Base-by-base conservation (phyloP, 768 basidiomycete species). In the Russula virescens region DNA sequence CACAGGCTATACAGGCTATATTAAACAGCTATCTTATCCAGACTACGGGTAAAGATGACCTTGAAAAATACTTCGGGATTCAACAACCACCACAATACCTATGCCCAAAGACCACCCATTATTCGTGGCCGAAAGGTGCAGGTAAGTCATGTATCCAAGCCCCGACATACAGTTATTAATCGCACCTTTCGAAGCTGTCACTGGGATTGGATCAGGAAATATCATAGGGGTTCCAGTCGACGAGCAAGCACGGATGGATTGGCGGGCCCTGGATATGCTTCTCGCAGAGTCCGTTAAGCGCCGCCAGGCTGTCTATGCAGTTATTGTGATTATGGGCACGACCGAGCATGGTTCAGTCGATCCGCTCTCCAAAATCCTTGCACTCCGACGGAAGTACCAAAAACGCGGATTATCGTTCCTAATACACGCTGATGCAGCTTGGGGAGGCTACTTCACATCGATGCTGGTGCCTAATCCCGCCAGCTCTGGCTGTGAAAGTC, bases 91-190 rank as follows among this genome's bases (percentile, higher is more conserved):
- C 72, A 23, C 65, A 63, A 34, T 74, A 73, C 49, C 49, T 75
- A 9, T 66, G 73, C n/a, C 61, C 72, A 1, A 69, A 59, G 45
- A 75, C 77, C 7, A 73, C 71, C 19, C 78, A 80, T 66, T 79
- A 78, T 56, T 80, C 79, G 1, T 81, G 80, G 80, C 78, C 78
- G 16, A 81, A 81, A 67, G 73, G 73, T 21, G 75, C 77, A 25
- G 76, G 79, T 79, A 62, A 53, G 73, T 69, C 40, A 25, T 26
- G 50, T 23, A n/a, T 43, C 38, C n/a, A 8, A 60, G 14, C 50
- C 49, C 10, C 35, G 21, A 19, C 35, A 48, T 16, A 48, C 23
- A 2, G 26, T 10, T 48, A 28, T 19, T 26, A 21, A 55, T 46
- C 3, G 19, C 3, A 21, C 51, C 46, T 31, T 59, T 31, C 31